phyloP scores from a whole-genome alignment of 164 flowering plant species.

The Houttuynia cordata region DNA sequence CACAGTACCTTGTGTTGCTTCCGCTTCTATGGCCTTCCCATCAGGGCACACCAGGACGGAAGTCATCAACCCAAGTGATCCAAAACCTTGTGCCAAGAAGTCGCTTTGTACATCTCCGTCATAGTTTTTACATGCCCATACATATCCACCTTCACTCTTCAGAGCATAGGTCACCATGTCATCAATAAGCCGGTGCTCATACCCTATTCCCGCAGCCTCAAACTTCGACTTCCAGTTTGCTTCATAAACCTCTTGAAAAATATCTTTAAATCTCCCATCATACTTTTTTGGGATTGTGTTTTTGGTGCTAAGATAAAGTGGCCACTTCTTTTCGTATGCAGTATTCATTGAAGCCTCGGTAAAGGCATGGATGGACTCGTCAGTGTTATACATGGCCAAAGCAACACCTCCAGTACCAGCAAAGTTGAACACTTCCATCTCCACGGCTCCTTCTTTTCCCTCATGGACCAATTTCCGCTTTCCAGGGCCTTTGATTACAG shows the following conservation, averaged over 20 bases:
- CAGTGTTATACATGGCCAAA: slow-evolving; percentile 91
- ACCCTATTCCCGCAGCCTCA: slow-evolving; percentile 86
- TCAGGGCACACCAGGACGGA: slow-evolving; percentile 98
- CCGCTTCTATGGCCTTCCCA: slow-evolving; percentile 97
- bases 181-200: slow-evolving; percentile 94
- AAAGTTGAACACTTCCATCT: slow-evolving; percentile 72
- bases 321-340: slow-evolving; percentile 91
- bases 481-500: slow-evolving; percentile 85
- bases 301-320: slow-evolving; percentile 96
- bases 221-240: slow-evolving; percentile 63
- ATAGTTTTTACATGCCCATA: slow-evolving; percentile 97
- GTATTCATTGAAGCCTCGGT: slow-evolving; percentile 92
- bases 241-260: slow-evolving; percentile 82
- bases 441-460: slow-evolving; percentile 50
- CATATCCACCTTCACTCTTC: slow-evolving; percentile 95
- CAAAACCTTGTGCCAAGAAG: slow-evolving; percentile 97
- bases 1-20: slow-evolving; percentile 99
- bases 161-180: slow-evolving; percentile 98
- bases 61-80: slow-evolving; percentile 97
- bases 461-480: slow-evolving; percentile 84
- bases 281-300: slow-evolving; percentile 96
- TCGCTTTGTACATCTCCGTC: slow-evolving; percentile 99
- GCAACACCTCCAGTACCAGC: slow-evolving; percentile 92
- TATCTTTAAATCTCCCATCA: slow-evolving; percentile 93
- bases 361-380: slow-evolving; percentile 90